Evolutionary conservation across 169 alveolate genomes (phyloP).

Genomic region (Babesia bovis): DNA sequence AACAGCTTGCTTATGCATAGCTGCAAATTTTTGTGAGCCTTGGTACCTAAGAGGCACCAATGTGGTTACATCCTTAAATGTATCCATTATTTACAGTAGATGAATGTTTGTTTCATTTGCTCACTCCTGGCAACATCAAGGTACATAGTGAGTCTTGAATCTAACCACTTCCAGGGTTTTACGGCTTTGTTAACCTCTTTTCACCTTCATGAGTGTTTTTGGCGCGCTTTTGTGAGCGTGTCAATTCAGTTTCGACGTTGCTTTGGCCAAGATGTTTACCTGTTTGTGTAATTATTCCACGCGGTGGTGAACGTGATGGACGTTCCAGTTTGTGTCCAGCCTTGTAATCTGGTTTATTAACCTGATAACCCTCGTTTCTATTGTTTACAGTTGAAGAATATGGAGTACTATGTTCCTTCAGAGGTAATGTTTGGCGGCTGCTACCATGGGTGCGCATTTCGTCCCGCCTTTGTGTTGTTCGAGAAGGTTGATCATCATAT

Average conservation of each 20-base stretch:
- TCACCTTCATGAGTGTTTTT: too few species aligned
- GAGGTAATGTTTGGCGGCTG: background rate
- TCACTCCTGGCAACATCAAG: too few species aligned
- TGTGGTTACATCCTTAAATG: background rate
- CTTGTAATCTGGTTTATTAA: constrained; percentile 4
- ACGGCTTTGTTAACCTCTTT: too few species aligned
- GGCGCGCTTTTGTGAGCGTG: background rate
- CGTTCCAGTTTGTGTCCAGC: constrained; percentile 40
- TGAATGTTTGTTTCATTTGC: too few species aligned
- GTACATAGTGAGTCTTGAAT: too few species aligned
- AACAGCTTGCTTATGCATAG: constrained; percentile 1
- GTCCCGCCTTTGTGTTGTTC: background rate
- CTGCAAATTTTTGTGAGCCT: constrained; percentile 20
- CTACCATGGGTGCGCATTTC: background rate
- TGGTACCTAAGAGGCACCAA: constrained; percentile 35
- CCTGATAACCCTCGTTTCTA: background rate
- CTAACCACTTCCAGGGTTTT: too few species aligned
- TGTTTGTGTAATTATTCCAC: background rate
- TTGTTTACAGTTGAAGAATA: background rate
- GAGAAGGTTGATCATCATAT: background rate
- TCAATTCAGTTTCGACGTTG: background rate
- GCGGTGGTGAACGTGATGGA: constrained; percentile 8
- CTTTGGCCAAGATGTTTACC: background rate
- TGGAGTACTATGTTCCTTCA: background rate
- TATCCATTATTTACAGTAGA: constrained; percentile 4